Percentiles rank a stretch among this genome's conserved stretches.
Conservation (phyloP, 345 rosid species). For the Syzygium aqueum region DNA sequence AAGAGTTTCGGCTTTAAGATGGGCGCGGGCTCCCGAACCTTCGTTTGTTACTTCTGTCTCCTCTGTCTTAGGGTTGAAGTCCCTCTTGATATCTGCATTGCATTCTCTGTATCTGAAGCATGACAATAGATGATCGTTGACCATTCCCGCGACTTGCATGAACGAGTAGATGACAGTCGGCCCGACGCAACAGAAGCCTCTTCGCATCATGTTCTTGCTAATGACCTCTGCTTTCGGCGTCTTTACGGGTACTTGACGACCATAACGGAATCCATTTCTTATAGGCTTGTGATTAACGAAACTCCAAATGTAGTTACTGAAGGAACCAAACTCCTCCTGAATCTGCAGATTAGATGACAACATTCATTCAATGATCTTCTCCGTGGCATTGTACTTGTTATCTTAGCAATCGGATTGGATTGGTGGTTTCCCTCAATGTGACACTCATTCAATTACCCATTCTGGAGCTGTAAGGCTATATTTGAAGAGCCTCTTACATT, state of each 20-base stretch:
- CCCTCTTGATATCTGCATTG: constrained; percentile 12
- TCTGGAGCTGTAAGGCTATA: background rate
- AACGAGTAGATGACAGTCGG: constrained; percentile 78
- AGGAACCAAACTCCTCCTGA: constrained; percentile 77
- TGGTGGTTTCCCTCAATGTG: background rate
- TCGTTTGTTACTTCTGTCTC: constrained; percentile 8
- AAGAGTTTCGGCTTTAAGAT: background rate
- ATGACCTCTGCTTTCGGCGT: constrained; percentile 81
- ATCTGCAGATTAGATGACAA: constrained; percentile 33
- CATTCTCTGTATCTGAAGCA: constrained; percentile 76
- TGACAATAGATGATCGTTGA: constrained; percentile 64
- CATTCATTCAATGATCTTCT: background rate
- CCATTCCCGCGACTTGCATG: constrained; percentile 78
- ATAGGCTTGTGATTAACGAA: constrained; percentile 60
- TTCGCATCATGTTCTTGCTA: constrained; percentile 87
- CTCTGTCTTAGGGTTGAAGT: constrained; percentile 12
- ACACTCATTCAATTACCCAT: background rate
- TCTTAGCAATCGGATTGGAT: background rate
- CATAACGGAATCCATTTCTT: constrained; percentile 55
- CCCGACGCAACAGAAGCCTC: constrained; percentile 93
- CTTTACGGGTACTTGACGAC: constrained; percentile 77
- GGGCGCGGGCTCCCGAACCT: constrained; percentile 1
- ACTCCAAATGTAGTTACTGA: constrained; percentile 73
- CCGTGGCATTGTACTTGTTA: background rate
- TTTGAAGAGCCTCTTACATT: background rate